Percentiles rank a stretch among this genome's conserved stretches.
Conservation (phyloP, 768 basidiomycete genomes). For the Dictyophora rubrovolvata region DNA sequence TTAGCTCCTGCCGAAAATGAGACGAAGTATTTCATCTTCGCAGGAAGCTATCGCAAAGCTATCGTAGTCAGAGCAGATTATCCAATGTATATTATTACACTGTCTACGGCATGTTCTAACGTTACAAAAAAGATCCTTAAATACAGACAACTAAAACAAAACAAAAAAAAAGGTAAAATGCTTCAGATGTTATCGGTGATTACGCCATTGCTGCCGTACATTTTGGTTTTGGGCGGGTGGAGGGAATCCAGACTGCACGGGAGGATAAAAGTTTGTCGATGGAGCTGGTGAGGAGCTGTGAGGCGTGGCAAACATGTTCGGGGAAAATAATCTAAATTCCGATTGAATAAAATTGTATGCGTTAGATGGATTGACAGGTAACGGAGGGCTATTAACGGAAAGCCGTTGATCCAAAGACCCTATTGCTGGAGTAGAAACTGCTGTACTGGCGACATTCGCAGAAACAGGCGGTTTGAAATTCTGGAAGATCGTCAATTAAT, state of each 20-base stretch:
- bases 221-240: neutral
- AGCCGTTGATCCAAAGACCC: neutral
- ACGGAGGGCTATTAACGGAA: neutral
- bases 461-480: conserved; percentile 47
- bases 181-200: conserved; percentile 4
- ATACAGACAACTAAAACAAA: neutral
- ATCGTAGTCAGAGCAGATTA: too few relatives aligned
- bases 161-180: neutral
- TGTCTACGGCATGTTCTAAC: neutral
- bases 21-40: too few relatives aligned
- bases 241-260: neutral
- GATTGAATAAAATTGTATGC: conserved; percentile 7
- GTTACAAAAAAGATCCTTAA: neutral
- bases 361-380: conserved; percentile 8
- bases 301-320: neutral
- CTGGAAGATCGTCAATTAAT: conserved; percentile 20
- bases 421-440: neutral
- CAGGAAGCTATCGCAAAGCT: too few relatives aligned
- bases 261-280: conserved; percentile 30
- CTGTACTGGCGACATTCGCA: conserved; percentile 2
- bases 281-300: conserved; percentile 29
- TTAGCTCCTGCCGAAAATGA: too few relatives aligned
- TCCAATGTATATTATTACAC: neutral
- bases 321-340: conserved; percentile 3
- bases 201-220: conserved; percentile 3